A percentile compares a stretch with the other conserved stretches of the same genome.
These are phyloP conservation scores for Kluyveromyces marxianus DNA, from an alignment of 1,139 yeast species.

Conservation along the genomic window DNA sequence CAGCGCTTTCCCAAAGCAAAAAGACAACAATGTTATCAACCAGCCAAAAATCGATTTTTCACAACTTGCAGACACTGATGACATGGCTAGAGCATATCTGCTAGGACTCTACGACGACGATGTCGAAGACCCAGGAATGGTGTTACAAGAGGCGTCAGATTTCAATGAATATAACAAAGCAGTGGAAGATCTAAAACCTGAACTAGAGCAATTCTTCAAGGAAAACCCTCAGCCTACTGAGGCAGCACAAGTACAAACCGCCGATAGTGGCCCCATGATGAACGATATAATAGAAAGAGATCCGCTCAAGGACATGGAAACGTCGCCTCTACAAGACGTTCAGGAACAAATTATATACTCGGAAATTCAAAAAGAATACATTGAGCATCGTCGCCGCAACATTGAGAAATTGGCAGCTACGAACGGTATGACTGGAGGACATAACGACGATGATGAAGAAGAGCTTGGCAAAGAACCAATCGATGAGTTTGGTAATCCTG, in stretches of 20 bases:
- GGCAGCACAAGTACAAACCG: conserved; percentile 20
- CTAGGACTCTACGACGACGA: conserved; percentile 57
- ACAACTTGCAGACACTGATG: conserved; percentile 40
- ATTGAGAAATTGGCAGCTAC: neutral
- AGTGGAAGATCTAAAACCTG: conserved; percentile 36
- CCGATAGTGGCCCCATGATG: conserved; percentile 27
- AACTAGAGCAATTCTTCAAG: conserved; percentile 18
- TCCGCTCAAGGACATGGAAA: conserved; percentile 24
- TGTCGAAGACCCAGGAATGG: conserved; percentile 47
- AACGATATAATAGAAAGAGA: conserved; percentile 36
- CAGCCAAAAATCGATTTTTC: conserved; percentile 36
- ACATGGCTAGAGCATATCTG: conserved; percentile 56
- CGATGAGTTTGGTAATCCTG: conserved; percentile 57
- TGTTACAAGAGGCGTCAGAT: conserved; percentile 48
- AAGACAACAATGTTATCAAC: conserved; percentile 9
- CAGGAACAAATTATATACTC: conserved; percentile 6
- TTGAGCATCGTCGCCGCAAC: neutral
- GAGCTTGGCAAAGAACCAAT: conserved; percentile 44
- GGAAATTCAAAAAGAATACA: neutral
- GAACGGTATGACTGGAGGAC: conserved; percentile 33
- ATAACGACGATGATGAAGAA: conserved; percentile 30
- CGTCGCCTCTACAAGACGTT: conserved; percentile 25
- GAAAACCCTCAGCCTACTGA: conserved; percentile 21
- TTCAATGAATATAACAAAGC: conserved; percentile 46
- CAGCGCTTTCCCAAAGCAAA: conserved; percentile 6